A percentile compares a stretch with the other conserved stretches of the same genome.
phyloP scores from a whole-genome alignment of 1,284 basidiomycete genomes.

The Naganishia cerealis region DNA sequence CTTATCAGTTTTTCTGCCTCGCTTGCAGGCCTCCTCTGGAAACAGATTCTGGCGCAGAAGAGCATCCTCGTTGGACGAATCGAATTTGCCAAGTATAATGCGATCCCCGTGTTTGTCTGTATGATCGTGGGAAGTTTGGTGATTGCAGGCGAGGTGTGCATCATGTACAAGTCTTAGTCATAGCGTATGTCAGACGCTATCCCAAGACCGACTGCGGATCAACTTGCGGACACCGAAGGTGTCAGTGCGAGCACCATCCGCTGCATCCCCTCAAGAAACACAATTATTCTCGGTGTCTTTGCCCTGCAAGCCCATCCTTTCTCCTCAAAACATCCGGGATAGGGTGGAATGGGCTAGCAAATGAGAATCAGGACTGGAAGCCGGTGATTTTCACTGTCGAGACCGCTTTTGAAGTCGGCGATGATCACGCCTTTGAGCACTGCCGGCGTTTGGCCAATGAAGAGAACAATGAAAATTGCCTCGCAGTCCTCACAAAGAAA shows the following conservation, averaged over 20 bases:
- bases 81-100: constrained; percentile 74
- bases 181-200: no score
- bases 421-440: not conserved
- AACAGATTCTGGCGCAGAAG: constrained; percentile 73
- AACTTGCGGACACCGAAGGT: no score
- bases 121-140: constrained; percentile 61
- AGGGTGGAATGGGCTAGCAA: no score
- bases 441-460: constrained; percentile 9
- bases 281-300: no score
- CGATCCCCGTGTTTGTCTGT: constrained; percentile 64
- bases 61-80: constrained; percentile 66
- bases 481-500: not conserved
- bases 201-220: no score
- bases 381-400: no score
- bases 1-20: constrained; percentile 67
- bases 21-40: constrained; percentile 87
- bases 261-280: no score
- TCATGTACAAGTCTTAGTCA: constrained; percentile 44
- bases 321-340: no score
- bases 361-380: no score
- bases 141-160: constrained; percentile 54
- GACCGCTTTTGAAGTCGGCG: constrained; percentile 14
- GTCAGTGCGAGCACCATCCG: no score
- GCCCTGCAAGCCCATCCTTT: no score
- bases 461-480: not conserved